Evolutionary conservation across 192 early-diverging fungal genomes (phyloP).

Genomic region (Entomortierella parvispora): DNA sequence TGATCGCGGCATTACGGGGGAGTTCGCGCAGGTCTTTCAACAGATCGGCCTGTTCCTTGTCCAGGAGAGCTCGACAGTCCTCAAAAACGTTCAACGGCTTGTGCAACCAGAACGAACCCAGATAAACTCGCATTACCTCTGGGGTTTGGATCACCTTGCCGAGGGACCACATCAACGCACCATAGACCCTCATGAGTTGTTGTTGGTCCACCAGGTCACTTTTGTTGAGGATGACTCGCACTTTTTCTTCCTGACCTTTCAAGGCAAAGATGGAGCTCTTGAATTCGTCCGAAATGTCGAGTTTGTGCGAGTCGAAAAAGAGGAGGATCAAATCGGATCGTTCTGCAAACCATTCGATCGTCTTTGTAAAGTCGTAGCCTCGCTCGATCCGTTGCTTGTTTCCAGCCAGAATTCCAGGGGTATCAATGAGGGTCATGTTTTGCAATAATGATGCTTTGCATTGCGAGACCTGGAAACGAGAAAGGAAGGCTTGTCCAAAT

Average conservation of each 20-base stretch:
- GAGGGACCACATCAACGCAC: slow-evolving; percentile 94
- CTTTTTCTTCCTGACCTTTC: slow-evolving; percentile 88
- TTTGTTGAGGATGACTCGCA: slow-evolving; percentile 89
- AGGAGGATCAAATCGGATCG: slow-evolving; percentile 86
- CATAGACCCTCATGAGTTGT: slow-evolving; percentile 91
- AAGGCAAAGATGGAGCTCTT: slow-evolving; percentile 80
- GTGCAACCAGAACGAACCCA: slow-evolving; percentile 84
- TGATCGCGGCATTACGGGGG: slow-evolving; percentile 81
- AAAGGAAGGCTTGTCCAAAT: slow-evolving; percentile 84
- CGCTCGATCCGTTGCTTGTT: slow-evolving; percentile 86
- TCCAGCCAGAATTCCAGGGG: slow-evolving; percentile 89
- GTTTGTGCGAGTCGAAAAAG: slow-evolving; percentile 89
- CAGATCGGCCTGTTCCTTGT: slow-evolving; percentile 82
- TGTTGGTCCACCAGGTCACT: slow-evolving; percentile 87
- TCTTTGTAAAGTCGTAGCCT: slow-evolving; percentile 83
- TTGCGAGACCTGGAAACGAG: slow-evolving; percentile 88
- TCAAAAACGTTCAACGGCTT: slow-evolving; percentile 72
- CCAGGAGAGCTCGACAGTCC: slow-evolving; percentile 76
- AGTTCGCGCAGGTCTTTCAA: slow-evolving; percentile 80
- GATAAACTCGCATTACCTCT: slow-evolving; percentile 89
- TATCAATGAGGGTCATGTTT: slow-evolving; percentile 89
- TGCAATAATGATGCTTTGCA: slow-evolving; percentile 76
- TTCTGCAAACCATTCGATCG: slow-evolving; percentile 89
- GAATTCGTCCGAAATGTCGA: slow-evolving; percentile 93
- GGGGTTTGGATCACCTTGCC: slow-evolving; percentile 90